A percentile compares a stretch with the other conserved stretches of the same genome.
These are phyloP conservation scores for Parmales sp. DNA, from an alignment of 108 stramenopile genomes.

Conservation along the genomic window DNA sequence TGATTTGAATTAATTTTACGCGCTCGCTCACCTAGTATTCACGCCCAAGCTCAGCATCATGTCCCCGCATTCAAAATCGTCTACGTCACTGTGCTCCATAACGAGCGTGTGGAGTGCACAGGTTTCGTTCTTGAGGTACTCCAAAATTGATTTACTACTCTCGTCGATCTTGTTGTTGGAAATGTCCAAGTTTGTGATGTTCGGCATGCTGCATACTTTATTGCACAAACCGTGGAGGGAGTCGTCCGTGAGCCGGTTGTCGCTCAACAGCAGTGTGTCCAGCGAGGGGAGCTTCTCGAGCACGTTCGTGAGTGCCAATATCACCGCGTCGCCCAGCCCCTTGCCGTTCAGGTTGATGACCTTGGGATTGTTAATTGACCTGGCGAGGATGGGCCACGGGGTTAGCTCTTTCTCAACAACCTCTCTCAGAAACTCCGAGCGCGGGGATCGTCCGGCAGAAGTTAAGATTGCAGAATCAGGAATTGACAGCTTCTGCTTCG, in stretches of 20 bases:
- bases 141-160: background rate
- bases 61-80: conserved; percentile 26
- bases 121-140: background rate
- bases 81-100: conserved; percentile 17
- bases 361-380: background rate
- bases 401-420: background rate
- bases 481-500: background rate
- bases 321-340: conserved; percentile 5
- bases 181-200: conserved; percentile 16
- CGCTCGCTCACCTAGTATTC: too few species aligned
- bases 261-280: conserved; percentile 13
- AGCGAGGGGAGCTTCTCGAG: background rate
- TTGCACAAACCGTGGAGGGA: conserved; percentile 9
- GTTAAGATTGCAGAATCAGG: background rate
- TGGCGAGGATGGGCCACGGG: background rate
- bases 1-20: too few species aligned
- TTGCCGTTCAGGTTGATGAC: conserved; percentile 3
- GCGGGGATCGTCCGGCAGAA: background rate
- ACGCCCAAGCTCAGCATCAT: conserved; percentile 10
- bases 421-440: background rate
- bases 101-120: conserved; percentile 5
- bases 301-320: background rate
- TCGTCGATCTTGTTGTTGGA: conserved; percentile 17
- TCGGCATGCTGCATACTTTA: background rate
- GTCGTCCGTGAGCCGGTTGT: conserved; percentile 24